Conservation (phyloP, 1,139 yeast species). For the Candida sp. region DNA sequence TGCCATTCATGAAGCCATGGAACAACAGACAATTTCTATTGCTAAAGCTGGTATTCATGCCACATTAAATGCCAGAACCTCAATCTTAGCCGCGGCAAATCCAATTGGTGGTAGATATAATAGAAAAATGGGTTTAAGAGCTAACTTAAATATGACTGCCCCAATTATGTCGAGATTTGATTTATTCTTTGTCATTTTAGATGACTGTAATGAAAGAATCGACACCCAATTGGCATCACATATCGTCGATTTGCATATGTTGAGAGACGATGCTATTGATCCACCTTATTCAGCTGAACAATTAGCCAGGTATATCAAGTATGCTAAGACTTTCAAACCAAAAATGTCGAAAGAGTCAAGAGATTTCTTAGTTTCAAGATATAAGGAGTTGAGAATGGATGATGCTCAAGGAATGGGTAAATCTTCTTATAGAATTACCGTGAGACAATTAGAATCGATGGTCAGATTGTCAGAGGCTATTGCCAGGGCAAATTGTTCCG, state of each 20-base stretch:
- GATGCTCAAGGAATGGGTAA: slow-evolving; percentile 93
- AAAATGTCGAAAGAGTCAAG: slow-evolving; percentile 81
- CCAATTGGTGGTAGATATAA: slow-evolving; percentile 96
- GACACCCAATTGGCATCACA: slow-evolving; percentile 91
- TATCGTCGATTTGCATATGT: slow-evolving; percentile 91
- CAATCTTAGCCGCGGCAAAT: slow-evolving; percentile 96
- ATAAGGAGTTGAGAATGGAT: slow-evolving; percentile 84
- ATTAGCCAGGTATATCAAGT: slow-evolving; percentile 81
- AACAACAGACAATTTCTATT: slow-evolving; percentile 96
- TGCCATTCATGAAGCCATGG: slow-evolving; percentile 99
- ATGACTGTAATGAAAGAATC: slow-evolving; percentile 89
- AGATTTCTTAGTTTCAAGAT: slow-evolving; percentile 70
- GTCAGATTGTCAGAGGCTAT: slow-evolving; percentile 93
- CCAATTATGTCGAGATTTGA: slow-evolving; percentile 99
- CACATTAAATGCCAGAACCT: slow-evolving; percentile 92
- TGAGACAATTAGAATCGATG: slow-evolving; percentile 94
- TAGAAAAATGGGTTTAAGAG: slow-evolving; percentile 76
- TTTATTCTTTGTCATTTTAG: slow-evolving; percentile 88
- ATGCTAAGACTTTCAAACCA: slow-evolving; percentile 94
- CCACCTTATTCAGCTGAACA: slow-evolving; percentile 93
- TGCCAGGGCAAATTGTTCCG: slow-evolving; percentile 96
- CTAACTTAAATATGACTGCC: slow-evolving; percentile 96
- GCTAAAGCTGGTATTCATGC: slow-evolving; percentile 99
- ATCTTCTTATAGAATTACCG: slow-evolving; percentile 89
- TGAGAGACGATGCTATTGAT: slow-evolving; percentile 82